A percentile compares a stretch with the other conserved stretches of the same genome.
Evolutionary conservation across 768 basidiomycete species (phyloP).

Genomic region (Lentinula detonsa): DNA sequence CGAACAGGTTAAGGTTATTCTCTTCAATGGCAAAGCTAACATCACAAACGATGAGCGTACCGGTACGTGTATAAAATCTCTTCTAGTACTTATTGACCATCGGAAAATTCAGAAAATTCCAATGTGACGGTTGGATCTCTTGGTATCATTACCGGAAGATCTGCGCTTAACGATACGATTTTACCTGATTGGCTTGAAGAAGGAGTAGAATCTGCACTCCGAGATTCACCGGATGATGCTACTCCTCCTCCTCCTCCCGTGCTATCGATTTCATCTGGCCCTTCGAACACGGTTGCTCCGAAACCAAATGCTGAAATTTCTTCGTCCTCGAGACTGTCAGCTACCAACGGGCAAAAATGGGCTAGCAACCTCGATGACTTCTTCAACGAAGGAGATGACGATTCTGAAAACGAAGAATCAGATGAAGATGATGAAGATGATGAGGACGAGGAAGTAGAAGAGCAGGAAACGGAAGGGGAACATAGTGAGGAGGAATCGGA

Average conservation of each 20-base stretch:
- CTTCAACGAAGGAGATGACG: constrained; percentile 48
- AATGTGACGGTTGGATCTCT: constrained; percentile 59
- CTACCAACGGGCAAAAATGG: constrained; percentile 29
- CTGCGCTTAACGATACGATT: constrained; percentile 41
- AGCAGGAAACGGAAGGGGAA: constrained; percentile 15
- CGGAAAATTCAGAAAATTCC: constrained; percentile 24
- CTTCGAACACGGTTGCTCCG: constrained; percentile 44
- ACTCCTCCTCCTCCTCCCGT: constrained; percentile 23
- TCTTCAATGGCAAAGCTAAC: constrained; percentile 70
- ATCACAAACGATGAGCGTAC: constrained; percentile 28
- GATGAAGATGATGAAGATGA: constrained; percentile 21
- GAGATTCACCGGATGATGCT: constrained; percentile 60
- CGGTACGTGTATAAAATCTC: constrained; percentile 17
- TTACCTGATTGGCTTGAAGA: constrained; percentile 87
- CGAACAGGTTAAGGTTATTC: constrained; percentile 75
- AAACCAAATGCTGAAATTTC: constrained; percentile 41
- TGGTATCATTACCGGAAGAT: constrained; percentile 52
- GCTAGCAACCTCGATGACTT: constrained; percentile 69
- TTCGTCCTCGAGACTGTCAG: constrained; percentile 36
- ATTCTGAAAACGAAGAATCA: constrained; percentile 14
- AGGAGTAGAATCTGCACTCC: constrained; percentile 72
- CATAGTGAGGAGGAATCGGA: constrained; percentile 20
- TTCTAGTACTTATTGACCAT: not conserved
- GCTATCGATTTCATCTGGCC: constrained; percentile 35
- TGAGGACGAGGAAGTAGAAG: constrained; percentile 16